Evolutionary conservation across 768 basidiomycete genomes (phyloP).

Genomic region (Suillus subluteus): DNA sequence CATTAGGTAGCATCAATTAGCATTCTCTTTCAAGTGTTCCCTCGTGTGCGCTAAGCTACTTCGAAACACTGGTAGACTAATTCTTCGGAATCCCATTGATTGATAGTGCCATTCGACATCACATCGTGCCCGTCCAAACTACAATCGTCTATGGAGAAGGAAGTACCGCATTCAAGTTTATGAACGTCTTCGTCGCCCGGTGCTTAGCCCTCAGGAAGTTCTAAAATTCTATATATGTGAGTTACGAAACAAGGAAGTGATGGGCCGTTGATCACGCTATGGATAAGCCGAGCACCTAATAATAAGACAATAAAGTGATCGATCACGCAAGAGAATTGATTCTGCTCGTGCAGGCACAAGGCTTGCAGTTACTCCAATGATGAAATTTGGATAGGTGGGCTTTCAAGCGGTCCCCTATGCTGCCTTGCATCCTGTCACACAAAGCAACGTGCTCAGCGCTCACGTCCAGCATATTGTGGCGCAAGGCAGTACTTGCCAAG

Average conservation of each 20-base stretch:
- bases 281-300: conserved; percentile 5
- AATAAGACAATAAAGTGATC: not conserved
- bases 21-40: not conserved
- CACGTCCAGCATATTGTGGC: not conserved
- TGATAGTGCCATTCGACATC: not conserved
- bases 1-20: not conserved
- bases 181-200: not conserved
- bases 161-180: not conserved
- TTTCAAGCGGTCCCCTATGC: too few species aligned
- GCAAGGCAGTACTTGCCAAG: conserved; percentile 4
- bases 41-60: not conserved
- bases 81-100: not conserved
- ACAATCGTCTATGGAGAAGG: not conserved
- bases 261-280: not conserved
- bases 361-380: not conserved
- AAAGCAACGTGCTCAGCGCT: not conserved
- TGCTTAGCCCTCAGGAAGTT: not conserved
- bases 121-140: not conserved
- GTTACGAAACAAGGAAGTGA: conserved; percentile 2
- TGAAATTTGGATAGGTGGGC: not conserved
- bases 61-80: not conserved
- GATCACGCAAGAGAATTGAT: conserved; percentile 1
- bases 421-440: not conserved
- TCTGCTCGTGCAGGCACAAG: not conserved
- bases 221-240: not conserved